These are phyloP conservation scores for Pythium folliculosum DNA, from an alignment of 352 stramenopile genomes.

Conservation along the genomic window DNA sequence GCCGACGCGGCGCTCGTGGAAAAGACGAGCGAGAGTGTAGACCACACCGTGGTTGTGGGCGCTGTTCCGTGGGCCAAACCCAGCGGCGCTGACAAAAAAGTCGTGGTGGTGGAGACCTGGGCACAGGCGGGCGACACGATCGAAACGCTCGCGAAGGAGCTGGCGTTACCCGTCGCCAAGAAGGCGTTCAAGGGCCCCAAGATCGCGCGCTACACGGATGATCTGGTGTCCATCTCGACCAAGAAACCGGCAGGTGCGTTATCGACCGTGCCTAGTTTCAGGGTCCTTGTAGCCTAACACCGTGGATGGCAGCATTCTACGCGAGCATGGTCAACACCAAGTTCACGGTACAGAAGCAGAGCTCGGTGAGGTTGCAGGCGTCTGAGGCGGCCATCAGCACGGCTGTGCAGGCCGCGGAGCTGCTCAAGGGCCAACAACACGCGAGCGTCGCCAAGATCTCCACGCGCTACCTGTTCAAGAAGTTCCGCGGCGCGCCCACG, in stretches of 20 bases:
- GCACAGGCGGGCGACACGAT: conserved; percentile 35
- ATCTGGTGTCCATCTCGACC: conserved; percentile 70
- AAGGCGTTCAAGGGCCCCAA: conserved; percentile 56
- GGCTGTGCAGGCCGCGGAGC: conserved; percentile 68
- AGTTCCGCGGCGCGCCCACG: conserved; percentile 45
- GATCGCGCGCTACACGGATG: conserved; percentile 67
- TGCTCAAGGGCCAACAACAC: conserved; percentile 66
- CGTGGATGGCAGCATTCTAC: conserved; percentile 56
- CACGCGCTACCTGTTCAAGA: conserved; percentile 65
- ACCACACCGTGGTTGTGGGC: conserved; percentile 44
- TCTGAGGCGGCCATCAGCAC: conserved; percentile 71
- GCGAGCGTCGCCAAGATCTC: conserved; percentile 64
- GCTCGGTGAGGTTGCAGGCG: conserved; percentile 63
- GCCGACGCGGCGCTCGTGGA: conserved; percentile 38
- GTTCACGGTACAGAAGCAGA: conserved; percentile 70
- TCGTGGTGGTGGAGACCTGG: conserved; percentile 39
- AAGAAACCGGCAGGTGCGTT: conserved; percentile 65
- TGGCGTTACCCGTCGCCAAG: conserved; percentile 43
- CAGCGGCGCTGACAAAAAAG: conserved; percentile 13
- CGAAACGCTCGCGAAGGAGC: conserved; percentile 43
- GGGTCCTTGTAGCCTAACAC: background rate
- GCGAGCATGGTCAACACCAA: conserved; percentile 82
- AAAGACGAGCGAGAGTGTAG: conserved; percentile 34
- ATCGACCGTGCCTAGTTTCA: too few relatives aligned
- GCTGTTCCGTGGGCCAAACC: conserved; percentile 51